Base-by-base conservation (phyloP, 2,329 filamentous ascomycete species). In the Zasmidium angulare region DNA sequence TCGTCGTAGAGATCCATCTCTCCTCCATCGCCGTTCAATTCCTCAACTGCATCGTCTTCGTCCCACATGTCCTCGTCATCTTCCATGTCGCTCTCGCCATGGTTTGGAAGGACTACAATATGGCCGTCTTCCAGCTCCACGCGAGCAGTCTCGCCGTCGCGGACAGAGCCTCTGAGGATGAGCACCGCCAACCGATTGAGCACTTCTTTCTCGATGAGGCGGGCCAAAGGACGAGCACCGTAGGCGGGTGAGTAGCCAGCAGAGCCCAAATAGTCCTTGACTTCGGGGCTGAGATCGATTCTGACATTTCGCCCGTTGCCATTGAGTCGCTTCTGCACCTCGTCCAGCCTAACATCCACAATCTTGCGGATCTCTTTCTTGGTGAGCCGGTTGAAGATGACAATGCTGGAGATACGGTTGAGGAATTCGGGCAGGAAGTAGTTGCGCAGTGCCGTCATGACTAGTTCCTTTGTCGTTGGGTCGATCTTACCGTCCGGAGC, bases 391-490 rank as follows among this genome's bases (percentile, higher is more conserved):
- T 99, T 99, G 86, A 99, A 99, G 79, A 99, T 97, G 78, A 99
- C 93, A 56, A 88, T 91, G 62, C 89, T 95, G 78, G 86, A 93
- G 81, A 99, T 98, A 74, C 95, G 91, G 83, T 99, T 99, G 66
- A 99, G 86, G 83, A 99, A 99, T 72, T 99, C 95, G 29, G 95
- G 95, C 1, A 99, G 82, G 86, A 99, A 99, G 81, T 96, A 98
- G 81, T 91, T 91, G 71, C 93, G 89, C 40, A 99, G 84, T 3
- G 93, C 86, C 55, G 86, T 89, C 88, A 95, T 96, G 71, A 99
- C 93, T 63, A 98, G 82, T 73, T 97, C 93, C 62, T 85, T 85
- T 0, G 93, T 97, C 1, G 89, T 87, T 0, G 87, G 82, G 68
- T 99, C 95, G 66, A 99, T 95, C 72, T 82, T 87, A 69, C 93